Conservation (phyloP, 495 filamentous ascomycete species). For the Chaetomium tenue region DNA sequence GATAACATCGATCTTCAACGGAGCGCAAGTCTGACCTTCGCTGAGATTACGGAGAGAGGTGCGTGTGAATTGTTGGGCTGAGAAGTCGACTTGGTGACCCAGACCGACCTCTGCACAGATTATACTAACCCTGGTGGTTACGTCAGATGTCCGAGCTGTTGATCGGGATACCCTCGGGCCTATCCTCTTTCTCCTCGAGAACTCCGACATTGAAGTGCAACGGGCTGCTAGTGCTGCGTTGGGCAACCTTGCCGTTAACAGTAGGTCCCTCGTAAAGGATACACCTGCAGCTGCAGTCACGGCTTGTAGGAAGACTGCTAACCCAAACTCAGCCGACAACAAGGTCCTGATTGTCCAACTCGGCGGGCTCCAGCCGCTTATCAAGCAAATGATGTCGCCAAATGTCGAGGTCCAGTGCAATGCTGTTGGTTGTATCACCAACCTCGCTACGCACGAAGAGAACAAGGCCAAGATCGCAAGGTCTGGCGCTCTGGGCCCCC, state of each 20-base stretch:
- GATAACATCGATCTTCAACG: constrained; percentile 98
- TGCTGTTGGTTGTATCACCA: constrained; percentile 97
- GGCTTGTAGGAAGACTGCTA: constrained; percentile 36
- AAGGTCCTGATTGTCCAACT: constrained; percentile 93
- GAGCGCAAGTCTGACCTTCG: constrained; percentile 97
- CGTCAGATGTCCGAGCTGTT: constrained; percentile 91
- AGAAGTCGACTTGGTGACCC: not conserved
- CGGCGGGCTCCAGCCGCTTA: constrained; percentile 85
- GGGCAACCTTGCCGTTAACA: constrained; percentile 94
- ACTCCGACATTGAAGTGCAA: constrained; percentile 94
- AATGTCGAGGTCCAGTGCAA: constrained; percentile 99
- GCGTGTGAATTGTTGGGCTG: constrained; percentile 34
- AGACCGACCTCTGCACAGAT: not conserved
- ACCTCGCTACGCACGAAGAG: constrained; percentile 95
- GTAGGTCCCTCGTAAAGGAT: constrained; percentile 53
- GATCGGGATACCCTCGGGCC: constrained; percentile 92
- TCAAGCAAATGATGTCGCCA: constrained; percentile 97
- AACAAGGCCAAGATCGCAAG: constrained; percentile 98
- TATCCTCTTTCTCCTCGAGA: constrained; percentile 92
- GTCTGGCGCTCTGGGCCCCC: constrained; percentile 84
- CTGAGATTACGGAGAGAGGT: constrained; percentile 98
- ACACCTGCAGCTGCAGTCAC: not conserved
- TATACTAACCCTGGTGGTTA: constrained; percentile 26
- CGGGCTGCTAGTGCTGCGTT: constrained; percentile 93
- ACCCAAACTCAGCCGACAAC: constrained; percentile 75